These are phyloP conservation scores for Nitzschia palea DNA, from an alignment of 108 stramenopile genomes.

Conservation along the genomic window DNA sequence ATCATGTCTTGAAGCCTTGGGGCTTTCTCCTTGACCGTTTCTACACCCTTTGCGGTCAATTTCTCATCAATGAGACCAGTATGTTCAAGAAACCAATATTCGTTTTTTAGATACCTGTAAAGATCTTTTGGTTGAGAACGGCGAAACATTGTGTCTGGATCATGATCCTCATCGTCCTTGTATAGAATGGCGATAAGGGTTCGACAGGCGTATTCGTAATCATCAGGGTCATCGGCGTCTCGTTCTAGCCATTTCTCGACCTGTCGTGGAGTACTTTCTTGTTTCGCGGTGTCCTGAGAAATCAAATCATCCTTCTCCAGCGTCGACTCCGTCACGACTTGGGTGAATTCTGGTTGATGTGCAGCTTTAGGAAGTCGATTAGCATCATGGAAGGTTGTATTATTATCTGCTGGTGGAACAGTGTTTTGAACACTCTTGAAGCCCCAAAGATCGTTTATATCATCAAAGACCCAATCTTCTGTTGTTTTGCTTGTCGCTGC, in stretches of 20 bases:
- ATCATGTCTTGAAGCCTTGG: neutral
- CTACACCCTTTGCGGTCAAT: neutral
- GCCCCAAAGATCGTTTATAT: conserved; percentile 5
- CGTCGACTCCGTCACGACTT: neutral
- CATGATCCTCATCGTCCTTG: conserved; percentile 22
- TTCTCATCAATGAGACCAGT: conserved; percentile 12
- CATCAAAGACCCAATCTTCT: neutral
- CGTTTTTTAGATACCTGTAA: conserved; percentile 32
- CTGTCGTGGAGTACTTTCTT: neutral
- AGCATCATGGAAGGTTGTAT: neutral
- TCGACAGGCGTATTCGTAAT: conserved; percentile 27
- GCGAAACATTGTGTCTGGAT: conserved; percentile 30
- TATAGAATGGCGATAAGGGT: conserved; percentile 20
- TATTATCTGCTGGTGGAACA: neutral
- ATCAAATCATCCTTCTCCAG: neutral
- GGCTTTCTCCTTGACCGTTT: neutral
- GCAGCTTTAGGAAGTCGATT: neutral
- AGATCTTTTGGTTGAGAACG: conserved; percentile 23
- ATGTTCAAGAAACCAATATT: conserved; percentile 33
- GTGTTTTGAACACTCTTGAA: neutral
- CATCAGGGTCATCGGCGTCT: conserved; percentile 35
- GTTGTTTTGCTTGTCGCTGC: neutral
- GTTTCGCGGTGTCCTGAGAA: neutral
- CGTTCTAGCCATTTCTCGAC: conserved; percentile 30
- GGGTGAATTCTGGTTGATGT: too few species aligned